A percentile compares a stretch with the other conserved stretches of the same genome.
phyloP scores from a whole-genome alignment of 2,329 filamentous ascomycete genomes.

The Colletotrichum sp. region DNA sequence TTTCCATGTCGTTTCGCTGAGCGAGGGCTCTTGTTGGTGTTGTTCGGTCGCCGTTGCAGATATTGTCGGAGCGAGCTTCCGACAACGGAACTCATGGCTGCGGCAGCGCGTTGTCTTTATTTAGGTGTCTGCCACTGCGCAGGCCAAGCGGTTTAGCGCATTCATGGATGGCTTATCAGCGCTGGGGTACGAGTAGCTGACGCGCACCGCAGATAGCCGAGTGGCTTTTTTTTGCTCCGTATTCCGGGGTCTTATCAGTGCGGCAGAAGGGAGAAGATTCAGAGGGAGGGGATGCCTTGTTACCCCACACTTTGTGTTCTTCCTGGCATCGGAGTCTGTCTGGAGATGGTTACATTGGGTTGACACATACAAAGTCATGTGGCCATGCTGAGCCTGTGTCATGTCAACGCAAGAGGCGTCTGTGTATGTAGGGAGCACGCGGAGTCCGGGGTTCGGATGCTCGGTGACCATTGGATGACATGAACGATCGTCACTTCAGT shows the following conservation, averaged over 20 bases:
- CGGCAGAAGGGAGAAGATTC: background rate
- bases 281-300: background rate
- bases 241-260: background rate
- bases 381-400: background rate
- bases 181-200: background rate
- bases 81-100: background rate
- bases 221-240: background rate
- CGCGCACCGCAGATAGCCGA: background rate
- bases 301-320: background rate
- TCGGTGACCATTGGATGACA: background rate
- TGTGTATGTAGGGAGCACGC: background rate
- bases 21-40: background rate
- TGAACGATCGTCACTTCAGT: background rate
- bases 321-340: background rate
- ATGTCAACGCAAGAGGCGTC: background rate
- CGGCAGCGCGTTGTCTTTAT: constrained; percentile 8
- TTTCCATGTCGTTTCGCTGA: background rate
- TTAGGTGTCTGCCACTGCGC: background rate
- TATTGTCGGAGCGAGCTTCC: constrained; percentile 12
- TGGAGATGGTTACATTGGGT: background rate
- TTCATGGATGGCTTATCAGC: constrained; percentile 4
- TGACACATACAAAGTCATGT: background rate
- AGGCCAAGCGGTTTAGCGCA: background rate
- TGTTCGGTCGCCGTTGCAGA: background rate
- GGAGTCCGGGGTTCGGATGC: background rate